A percentile compares a stretch with the other conserved stretches of the same genome.
These are phyloP conservation scores for Apium graveolens DNA, from an alignment of 129 eudicot genomes.

Conservation along the genomic window DNA sequence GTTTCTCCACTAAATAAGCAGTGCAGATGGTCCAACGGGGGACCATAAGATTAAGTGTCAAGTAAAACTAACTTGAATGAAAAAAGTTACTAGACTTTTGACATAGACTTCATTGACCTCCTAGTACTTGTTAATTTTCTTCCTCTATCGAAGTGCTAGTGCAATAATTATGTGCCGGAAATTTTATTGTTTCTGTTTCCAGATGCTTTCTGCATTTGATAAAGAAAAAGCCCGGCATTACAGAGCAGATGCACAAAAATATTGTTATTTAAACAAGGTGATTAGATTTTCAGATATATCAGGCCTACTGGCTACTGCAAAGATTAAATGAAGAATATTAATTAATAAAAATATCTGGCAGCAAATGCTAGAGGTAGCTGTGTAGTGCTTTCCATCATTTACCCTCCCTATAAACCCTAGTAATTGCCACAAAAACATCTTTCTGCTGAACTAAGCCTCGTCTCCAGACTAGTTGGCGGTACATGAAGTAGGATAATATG, in stretches of 20 bases:
- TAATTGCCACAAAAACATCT: too few species aligned
- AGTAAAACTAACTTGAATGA: neutral
- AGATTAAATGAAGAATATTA: too few species aligned
- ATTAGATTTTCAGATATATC: too few species aligned
- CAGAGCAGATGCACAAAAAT: too few species aligned
- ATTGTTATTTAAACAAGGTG: too few species aligned
- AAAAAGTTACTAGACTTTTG: slow-evolving; percentile 19
- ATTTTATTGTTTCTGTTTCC: neutral
- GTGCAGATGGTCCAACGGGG: slow-evolving; percentile 22
- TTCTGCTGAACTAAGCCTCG: neutral
- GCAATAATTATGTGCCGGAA: slow-evolving; percentile 5
- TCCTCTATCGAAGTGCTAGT: neutral
- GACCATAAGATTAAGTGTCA: slow-evolving; percentile 20
- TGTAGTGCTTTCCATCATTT: too few species aligned
- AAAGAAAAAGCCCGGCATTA: neutral
- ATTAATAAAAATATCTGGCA: too few species aligned
- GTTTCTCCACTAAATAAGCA: slow-evolving; percentile 19
- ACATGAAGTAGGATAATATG: neutral
- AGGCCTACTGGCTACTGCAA: too few species aligned
- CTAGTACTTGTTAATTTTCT: neutral
- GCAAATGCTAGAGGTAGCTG: too few species aligned
- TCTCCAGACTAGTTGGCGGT: neutral
- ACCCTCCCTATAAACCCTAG: too few species aligned
- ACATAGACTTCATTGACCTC: neutral
- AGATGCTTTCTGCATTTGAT: neutral